These are phyloP conservation scores for Penicillium digitatum DNA, from an alignment of 2,329 filamentous ascomycete genomes.

Conservation along the genomic window DNA sequence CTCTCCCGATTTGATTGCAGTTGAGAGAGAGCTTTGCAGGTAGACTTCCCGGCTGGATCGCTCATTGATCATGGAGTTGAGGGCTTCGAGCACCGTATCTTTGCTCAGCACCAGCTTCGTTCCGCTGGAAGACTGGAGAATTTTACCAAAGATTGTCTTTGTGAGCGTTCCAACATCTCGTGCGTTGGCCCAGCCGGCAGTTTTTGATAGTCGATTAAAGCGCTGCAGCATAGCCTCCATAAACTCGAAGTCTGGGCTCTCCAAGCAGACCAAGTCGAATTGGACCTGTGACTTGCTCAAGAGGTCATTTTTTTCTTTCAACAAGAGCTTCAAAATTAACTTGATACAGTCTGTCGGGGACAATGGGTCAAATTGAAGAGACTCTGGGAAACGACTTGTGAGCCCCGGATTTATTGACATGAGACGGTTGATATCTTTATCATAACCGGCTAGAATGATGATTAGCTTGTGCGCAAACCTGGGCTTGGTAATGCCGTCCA, in stretches of 20 bases:
- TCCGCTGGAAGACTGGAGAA: constrained; percentile 14
- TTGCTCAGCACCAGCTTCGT: constrained; percentile 2
- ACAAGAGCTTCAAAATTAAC: constrained; percentile 41
- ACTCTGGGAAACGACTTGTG: constrained; percentile 61
- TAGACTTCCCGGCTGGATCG: constrained; percentile 3
- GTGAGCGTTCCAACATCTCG: constrained; percentile 58
- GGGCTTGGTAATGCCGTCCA: constrained; percentile 54
- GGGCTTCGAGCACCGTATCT: constrained; percentile 9
- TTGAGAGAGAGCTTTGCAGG: not conserved
- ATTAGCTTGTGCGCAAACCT: constrained; percentile 59
- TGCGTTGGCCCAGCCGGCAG: constrained; percentile 59
- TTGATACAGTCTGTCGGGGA: constrained; percentile 43
- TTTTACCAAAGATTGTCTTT: constrained; percentile 48
- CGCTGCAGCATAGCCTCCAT: constrained; percentile 11
- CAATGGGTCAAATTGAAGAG: constrained; percentile 54
- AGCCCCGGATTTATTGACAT: constrained; percentile 61
- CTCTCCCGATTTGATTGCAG: not conserved
- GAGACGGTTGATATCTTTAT: constrained; percentile 61
- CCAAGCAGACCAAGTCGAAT: not conserved
- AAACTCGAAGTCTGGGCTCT: not conserved
- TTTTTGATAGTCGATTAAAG: constrained; percentile 42
- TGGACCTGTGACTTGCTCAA: not conserved
- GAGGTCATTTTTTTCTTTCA: constrained; percentile 1
- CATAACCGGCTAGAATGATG: constrained; percentile 67
- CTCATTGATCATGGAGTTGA: constrained; percentile 18